phyloP scores from a whole-genome alignment of 2,329 filamentous ascomycete genomes.

The Purpureocillium lavendulum region DNA sequence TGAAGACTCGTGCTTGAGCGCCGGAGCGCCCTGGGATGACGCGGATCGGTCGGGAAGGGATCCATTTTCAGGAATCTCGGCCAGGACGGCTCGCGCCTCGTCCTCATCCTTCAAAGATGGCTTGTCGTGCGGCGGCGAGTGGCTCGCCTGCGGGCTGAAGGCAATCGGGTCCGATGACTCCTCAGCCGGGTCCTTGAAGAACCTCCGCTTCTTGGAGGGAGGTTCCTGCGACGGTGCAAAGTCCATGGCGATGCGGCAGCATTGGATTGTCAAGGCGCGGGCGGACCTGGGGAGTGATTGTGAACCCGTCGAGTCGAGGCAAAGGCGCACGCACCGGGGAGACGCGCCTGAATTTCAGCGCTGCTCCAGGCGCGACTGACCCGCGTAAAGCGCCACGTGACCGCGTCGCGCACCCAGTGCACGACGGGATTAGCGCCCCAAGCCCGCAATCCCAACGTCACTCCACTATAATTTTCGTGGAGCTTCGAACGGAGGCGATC shows the following conservation, averaged over 20 bases:
- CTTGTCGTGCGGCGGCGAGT: constrained; percentile 14
- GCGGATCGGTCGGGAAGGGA: constrained; percentile 5
- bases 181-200: constrained; percentile 26
- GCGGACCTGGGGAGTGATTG: background rate
- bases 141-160: constrained; percentile 13
- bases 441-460: constrained; percentile 15
- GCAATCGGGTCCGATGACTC: constrained; percentile 15
- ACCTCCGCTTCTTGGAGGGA: constrained; percentile 35
- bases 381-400: constrained; percentile 33
- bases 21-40: constrained; percentile 5
- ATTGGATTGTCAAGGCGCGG: constrained; percentile 1
- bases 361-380: constrained; percentile 18
- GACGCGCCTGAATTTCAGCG: constrained; percentile 24
- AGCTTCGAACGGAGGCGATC: background rate
- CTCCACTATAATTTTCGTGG: constrained; percentile 4
- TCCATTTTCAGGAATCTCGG: constrained; percentile 8
- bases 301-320: background rate
- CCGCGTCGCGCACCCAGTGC: constrained; percentile 12
- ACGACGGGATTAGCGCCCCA: too few relatives aligned
- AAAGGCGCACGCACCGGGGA: constrained; percentile 12
- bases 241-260: constrained; percentile 25
- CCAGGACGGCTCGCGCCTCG: constrained; percentile 7
- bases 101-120: constrained; percentile 16
- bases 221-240: constrained; percentile 29
- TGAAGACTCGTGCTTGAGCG: constrained; percentile 14